phyloP scores from a whole-genome alignment of 2,329 filamentous ascomycete genomes.

The Hymenoscyphus linearis region DNA sequence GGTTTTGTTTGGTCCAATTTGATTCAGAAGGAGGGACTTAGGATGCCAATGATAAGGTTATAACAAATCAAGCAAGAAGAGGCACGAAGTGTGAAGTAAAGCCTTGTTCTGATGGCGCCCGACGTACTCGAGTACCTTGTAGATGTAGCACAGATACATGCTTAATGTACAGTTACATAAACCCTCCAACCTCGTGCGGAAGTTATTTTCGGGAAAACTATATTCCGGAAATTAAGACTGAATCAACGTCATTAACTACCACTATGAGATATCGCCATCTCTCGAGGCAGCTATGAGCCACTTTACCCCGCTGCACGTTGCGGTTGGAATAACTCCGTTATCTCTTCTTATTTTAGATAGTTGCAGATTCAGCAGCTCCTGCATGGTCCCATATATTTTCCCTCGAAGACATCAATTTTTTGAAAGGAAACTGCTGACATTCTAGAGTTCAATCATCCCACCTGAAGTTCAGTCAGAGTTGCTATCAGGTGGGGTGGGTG shows the following conservation, averaged over 20 bases:
- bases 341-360: not conserved
- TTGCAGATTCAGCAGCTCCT: not conserved
- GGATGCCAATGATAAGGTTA: not conserved
- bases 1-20: not conserved
- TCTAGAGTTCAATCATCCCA: not conserved
- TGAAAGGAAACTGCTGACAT: not conserved
- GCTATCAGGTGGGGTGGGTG: not conserved
- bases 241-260: not conserved
- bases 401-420: not conserved
- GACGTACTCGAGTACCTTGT: not conserved
- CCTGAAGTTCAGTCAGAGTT: not conserved
- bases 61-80: not conserved
- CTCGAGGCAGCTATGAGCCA: not conserved
- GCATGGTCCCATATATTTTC: not conserved
- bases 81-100: not conserved
- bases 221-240: not conserved
- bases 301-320: not conserved
- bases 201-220: not conserved
- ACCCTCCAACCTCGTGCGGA: no score
- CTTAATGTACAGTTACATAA: not conserved
- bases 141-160: not conserved
- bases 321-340: not conserved
- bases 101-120: not conserved
- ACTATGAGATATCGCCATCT: not conserved
- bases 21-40: not conserved